Evolutionary conservation across 352 stramenopile genomes (phyloP).

Genomic region (Globisporangium spinosum): DNA sequence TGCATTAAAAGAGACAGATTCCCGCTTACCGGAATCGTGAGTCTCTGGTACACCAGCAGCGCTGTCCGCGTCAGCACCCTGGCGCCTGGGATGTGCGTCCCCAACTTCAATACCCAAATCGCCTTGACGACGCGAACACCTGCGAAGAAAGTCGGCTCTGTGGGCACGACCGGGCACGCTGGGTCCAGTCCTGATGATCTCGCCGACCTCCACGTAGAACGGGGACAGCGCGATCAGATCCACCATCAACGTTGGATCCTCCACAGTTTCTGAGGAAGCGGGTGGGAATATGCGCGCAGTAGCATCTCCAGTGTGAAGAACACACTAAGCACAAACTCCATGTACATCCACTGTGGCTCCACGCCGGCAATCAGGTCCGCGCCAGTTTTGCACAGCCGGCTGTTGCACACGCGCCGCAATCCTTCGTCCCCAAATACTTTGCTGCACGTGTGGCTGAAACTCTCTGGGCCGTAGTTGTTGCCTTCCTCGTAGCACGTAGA

Average conservation of each 20-base stretch:
- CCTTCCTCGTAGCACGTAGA: slow-evolving; percentile 27
- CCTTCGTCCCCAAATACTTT: slow-evolving; percentile 25
- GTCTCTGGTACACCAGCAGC: slow-evolving; percentile 25
- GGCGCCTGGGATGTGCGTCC: slow-evolving; percentile 36
- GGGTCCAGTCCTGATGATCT: slow-evolving; percentile 24
- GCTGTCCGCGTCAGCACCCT: slow-evolving; percentile 35
- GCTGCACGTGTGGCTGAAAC: slow-evolving; percentile 21
- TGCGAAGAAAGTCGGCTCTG: slow-evolving; percentile 40
- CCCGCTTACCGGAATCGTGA: slow-evolving; percentile 38
- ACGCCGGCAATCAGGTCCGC: slow-evolving; percentile 42
- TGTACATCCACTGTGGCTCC: slow-evolving; percentile 46
- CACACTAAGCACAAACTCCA: slow-evolving; percentile 39
- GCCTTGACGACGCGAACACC: slow-evolving; percentile 40
- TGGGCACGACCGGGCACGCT: slow-evolving; percentile 35
- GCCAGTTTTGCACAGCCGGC: slow-evolving; percentile 38
- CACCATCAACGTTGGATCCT: slow-evolving; percentile 22
- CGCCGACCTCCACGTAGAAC: slow-evolving; percentile 30
- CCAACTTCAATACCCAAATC: slow-evolving; percentile 45
- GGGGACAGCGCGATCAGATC: slow-evolving; percentile 32
- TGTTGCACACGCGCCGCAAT: slow-evolving; percentile 31
- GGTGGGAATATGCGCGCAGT: slow-evolving; percentile 29
- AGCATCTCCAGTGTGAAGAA: slow-evolving; percentile 40
- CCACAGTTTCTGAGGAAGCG: slow-evolving; percentile 24
- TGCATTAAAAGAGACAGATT: neutral
- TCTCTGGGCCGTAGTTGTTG: slow-evolving; percentile 33